A percentile compares a stretch with the other conserved stretches of the same genome.
Conservation (phyloP, 176 grass and related monocot species). For the Secale cereale region DNA sequence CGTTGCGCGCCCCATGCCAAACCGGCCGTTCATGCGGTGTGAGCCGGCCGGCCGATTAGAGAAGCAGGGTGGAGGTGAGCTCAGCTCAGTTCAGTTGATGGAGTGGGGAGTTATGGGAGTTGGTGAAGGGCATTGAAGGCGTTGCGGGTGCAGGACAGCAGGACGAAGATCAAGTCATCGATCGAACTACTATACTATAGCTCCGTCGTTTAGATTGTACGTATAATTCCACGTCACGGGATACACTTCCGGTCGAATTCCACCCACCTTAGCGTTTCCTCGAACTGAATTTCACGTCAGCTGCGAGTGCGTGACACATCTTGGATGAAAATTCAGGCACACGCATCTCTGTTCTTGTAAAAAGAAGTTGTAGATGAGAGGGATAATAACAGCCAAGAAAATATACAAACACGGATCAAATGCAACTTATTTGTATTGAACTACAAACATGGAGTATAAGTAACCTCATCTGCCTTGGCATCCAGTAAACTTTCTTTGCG, state of each 20-base stretch:
- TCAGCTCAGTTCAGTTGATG: not conserved
- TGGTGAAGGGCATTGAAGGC: slow-evolving; percentile 48
- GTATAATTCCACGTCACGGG: not conserved
- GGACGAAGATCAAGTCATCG: not conserved
- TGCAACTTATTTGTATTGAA: not conserved
- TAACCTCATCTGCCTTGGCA: too few species aligned
- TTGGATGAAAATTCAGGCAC: not conserved
- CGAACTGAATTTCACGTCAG: not conserved
- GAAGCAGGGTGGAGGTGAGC: not conserved
- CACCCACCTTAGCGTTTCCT: not conserved
- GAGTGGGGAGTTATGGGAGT: slow-evolving; percentile 30
- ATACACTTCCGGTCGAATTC: not conserved
- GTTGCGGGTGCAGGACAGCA: not conserved
- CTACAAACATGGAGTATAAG: too few species aligned
- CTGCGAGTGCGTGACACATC: not conserved
- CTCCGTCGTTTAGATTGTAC: slow-evolving; percentile 17
- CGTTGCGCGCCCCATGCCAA: not conserved
- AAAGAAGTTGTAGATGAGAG: not conserved
- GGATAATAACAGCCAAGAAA: too few species aligned
- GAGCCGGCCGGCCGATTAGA: not conserved
- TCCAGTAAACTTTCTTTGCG: not conserved
- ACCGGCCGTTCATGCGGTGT: too few species aligned
- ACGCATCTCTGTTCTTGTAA: not conserved
- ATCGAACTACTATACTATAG: not conserved
- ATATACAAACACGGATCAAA: too few species aligned